These are phyloP conservation scores for Globisporangium spiculum DNA, from an alignment of 352 stramenopile species.

Conservation along the genomic window DNA sequence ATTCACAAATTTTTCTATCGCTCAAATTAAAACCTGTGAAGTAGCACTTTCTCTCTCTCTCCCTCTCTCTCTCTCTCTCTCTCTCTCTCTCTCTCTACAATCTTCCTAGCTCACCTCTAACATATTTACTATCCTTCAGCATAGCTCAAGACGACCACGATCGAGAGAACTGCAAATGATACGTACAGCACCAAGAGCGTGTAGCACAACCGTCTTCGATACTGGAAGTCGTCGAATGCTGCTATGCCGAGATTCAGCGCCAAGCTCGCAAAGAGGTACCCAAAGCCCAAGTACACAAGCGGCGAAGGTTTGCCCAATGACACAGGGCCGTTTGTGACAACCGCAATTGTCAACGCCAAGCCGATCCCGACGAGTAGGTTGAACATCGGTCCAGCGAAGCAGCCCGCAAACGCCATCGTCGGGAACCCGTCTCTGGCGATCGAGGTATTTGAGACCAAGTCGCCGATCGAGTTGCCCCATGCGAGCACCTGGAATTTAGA, in stretches of 20 bases:
- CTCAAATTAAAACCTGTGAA: background rate
- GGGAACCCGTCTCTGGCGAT: constrained; percentile 79
- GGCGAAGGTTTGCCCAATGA: constrained; percentile 50
- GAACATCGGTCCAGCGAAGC: constrained; percentile 82
- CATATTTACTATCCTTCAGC: constrained; percentile 5
- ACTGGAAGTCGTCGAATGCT: constrained; percentile 58
- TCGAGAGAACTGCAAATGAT: constrained; percentile 65
- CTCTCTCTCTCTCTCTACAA: background rate
- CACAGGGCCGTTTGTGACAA: constrained; percentile 48
- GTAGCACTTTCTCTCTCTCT: no score
- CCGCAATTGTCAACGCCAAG: constrained; percentile 61
- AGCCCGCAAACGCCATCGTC: constrained; percentile 81
- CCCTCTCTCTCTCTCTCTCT: no score
- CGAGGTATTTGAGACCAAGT: constrained; percentile 75
- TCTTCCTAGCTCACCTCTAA: background rate
- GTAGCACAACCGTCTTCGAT: constrained; percentile 60
- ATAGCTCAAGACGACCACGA: constrained; percentile 37
- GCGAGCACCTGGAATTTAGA: constrained; percentile 51
- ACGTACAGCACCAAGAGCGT: constrained; percentile 52
- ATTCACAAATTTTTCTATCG: constrained; percentile 5
- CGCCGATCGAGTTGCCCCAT: constrained; percentile 79
- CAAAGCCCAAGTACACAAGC: constrained; percentile 68
- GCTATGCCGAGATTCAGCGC: constrained; percentile 60
- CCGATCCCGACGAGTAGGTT: constrained; percentile 74
- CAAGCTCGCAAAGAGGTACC: constrained; percentile 61